Conservation (phyloP, 2,329 filamentous ascomycete genomes). For the Sclerotinia sclerotiorum region DNA sequence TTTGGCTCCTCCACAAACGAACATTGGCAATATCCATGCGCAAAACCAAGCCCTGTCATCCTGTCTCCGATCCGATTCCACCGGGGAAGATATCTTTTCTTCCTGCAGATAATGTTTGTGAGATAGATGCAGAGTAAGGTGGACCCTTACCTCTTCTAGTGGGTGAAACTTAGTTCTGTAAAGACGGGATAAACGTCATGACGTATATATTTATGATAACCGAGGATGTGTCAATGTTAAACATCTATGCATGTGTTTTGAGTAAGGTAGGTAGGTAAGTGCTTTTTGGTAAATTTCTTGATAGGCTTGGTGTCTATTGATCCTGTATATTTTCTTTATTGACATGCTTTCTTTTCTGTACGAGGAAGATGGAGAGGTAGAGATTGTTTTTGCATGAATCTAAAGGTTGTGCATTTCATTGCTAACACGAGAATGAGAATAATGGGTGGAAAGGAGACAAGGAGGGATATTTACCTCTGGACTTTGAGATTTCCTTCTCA, state of each 20-base stretch:
- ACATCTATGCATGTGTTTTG: not conserved
- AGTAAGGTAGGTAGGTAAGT: not conserved
- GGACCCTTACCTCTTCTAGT: too few species aligned
- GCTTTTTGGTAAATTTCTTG: not conserved
- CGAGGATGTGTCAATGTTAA: not conserved
- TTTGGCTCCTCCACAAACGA: not conserved
- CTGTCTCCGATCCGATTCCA: not conserved
- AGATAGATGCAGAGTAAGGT: not conserved
- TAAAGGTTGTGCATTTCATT: too few species aligned
- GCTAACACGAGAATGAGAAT: too few species aligned
- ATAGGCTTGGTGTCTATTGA: not conserved
- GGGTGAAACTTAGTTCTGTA: not conserved
- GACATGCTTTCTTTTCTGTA: not conserved
- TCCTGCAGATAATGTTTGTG: not conserved
- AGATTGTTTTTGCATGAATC: too few species aligned
- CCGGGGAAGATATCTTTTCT: slow-evolving; percentile 1
- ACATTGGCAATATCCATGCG: not conserved
- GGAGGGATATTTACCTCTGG: not conserved
- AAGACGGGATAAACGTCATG: not conserved
- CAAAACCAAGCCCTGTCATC: slow-evolving; percentile 6
- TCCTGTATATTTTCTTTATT: not conserved
- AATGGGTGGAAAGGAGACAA: not conserved
- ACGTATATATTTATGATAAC: not conserved
- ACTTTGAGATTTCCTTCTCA: not conserved
- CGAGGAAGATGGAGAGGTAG: not conserved